Evolutionary conservation across 1,284 basidiomycete species (phyloP).

Genomic region (Xerocomus nothofagi): DNA sequence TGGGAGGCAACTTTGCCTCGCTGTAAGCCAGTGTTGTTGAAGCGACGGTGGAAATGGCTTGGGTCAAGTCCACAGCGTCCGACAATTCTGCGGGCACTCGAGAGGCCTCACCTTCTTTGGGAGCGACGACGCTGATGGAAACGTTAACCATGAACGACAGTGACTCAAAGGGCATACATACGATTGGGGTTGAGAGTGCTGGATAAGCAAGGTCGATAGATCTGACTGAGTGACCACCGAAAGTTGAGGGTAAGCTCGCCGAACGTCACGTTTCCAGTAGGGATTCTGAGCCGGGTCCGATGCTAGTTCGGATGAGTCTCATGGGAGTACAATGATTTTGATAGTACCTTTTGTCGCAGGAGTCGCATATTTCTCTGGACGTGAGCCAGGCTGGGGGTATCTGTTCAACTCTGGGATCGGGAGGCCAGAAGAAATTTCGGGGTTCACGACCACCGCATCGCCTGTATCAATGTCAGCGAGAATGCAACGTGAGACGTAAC

Average conservation of each 20-base stretch:
- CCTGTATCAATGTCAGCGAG: slow-evolving; percentile 45
- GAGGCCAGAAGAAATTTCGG: slow-evolving; percentile 90
- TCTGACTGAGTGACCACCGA: slow-evolving; percentile 82
- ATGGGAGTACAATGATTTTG: slow-evolving; percentile 6
- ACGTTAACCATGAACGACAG: slow-evolving; percentile 10
- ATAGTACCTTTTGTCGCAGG: slow-evolving; percentile 82
- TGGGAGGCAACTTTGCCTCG: slow-evolving; percentile 69
- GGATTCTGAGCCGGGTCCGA: slow-evolving; percentile 83
- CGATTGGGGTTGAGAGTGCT: slow-evolving; percentile 69
- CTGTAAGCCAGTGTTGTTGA: slow-evolving; percentile 62
- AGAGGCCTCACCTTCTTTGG: slow-evolving; percentile 45
- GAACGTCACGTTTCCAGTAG: slow-evolving; percentile 95
- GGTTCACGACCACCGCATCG: slow-evolving; percentile 76
- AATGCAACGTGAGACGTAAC: neutral
- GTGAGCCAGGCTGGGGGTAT: slow-evolving; percentile 83
- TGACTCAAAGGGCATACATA: slow-evolving; percentile 41
- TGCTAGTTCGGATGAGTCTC: slow-evolving; percentile 43
- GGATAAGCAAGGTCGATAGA: slow-evolving; percentile 79
- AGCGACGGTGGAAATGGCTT: slow-evolving; percentile 67
- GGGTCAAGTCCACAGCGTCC: slow-evolving; percentile 58
- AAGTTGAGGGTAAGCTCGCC: slow-evolving; percentile 86
- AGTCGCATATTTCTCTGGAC: slow-evolving; percentile 82
- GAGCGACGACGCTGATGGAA: slow-evolving; percentile 53
- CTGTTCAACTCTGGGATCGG: slow-evolving; percentile 75
- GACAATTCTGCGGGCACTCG: slow-evolving; percentile 49